Evolutionary conservation across 169 alveolate species (phyloP).

Genomic region (Plasmodium gonderi): DNA sequence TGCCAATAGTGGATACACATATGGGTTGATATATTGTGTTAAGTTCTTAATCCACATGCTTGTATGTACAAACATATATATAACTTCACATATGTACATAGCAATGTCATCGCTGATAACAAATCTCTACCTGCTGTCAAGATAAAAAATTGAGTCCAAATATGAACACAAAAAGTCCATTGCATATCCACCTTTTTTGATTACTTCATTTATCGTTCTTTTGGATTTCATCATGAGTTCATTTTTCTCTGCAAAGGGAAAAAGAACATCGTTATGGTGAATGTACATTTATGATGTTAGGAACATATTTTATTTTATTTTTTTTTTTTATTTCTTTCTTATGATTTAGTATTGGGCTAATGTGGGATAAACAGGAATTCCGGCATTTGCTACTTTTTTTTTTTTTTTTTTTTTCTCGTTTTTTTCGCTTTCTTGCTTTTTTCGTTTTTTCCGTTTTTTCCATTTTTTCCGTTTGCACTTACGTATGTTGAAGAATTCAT

Average conservation of each 20-base stretch:
- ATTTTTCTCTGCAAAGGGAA: constrained; percentile 14
- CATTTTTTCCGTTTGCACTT: not conserved
- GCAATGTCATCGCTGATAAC: too few relatives aligned
- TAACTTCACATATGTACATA: too few relatives aligned
- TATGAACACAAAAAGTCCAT: constrained; percentile 45
- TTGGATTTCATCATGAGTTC: not conserved
- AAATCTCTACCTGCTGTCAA: constrained; percentile 56
- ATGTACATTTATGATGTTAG: not conserved
- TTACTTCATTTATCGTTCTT: constrained; percentile 12
- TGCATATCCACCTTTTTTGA: constrained; percentile 52
- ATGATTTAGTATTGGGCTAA: too few relatives aligned
- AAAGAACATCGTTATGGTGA: not conserved
- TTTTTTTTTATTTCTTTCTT: not conserved
- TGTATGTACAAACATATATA: too few relatives aligned
- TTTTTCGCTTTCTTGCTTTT: too few relatives aligned
- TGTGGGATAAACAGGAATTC: too few relatives aligned
- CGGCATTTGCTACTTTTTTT: too few relatives aligned
- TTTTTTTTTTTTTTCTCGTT: too few relatives aligned
- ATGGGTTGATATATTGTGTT: too few relatives aligned
- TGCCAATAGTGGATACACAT: too few relatives aligned
- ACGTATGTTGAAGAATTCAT: constrained; percentile 56
- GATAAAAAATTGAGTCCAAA: constrained; percentile 36
- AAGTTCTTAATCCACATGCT: too few relatives aligned
- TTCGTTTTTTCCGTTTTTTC: not conserved
- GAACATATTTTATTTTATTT: too few relatives aligned